These are phyloP conservation scores for Panaeolus cyanescens DNA, from an alignment of 768 basidiomycete genomes.

Conservation along the genomic window DNA sequence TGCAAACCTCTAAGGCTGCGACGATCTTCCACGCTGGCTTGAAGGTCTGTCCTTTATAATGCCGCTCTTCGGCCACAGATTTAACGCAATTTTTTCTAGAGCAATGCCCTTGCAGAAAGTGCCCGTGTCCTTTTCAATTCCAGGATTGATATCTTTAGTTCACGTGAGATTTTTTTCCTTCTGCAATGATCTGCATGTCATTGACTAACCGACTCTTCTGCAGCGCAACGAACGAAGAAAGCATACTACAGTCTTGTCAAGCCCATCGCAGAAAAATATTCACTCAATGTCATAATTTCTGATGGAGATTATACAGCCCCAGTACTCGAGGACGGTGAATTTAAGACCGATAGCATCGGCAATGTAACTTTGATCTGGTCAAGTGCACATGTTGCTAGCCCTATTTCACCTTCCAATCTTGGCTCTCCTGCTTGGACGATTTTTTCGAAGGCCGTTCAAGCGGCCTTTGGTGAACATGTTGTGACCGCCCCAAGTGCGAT, in stretches of 20 bases:
- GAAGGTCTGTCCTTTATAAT: constrained; percentile 17
- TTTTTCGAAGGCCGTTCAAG: constrained; percentile 27
- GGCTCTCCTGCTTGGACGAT: constrained; percentile 24
- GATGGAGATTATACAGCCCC: not conserved
- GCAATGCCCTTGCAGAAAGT: constrained; percentile 28
- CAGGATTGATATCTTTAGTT: constrained; percentile 28
- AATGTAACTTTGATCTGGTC: constrained; percentile 24
- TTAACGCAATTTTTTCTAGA: constrained; percentile 12
- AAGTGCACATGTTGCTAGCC: constrained; percentile 23
- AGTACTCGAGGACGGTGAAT: constrained; percentile 8
- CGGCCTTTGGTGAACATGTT: constrained; percentile 25
- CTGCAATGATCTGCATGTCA: not conserved
- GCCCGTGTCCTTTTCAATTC: constrained; percentile 28
- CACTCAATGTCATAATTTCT: constrained; percentile 8
- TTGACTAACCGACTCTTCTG: not conserved
- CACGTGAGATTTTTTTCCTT: constrained; percentile 16
- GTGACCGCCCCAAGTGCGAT: constrained; percentile 30
- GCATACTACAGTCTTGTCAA: constrained; percentile 19
- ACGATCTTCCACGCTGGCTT: constrained; percentile 30
- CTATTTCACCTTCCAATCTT: constrained; percentile 23
- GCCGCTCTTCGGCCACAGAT: not conserved
- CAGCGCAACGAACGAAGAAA: constrained; percentile 19
- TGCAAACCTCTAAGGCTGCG: constrained; percentile 31
- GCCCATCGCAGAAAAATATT: constrained; percentile 27
- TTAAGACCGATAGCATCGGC: constrained; percentile 20